These are phyloP conservation scores for Eimeria maxima DNA, from an alignment of 169 alveolate genomes.

Conservation along the genomic window DNA sequence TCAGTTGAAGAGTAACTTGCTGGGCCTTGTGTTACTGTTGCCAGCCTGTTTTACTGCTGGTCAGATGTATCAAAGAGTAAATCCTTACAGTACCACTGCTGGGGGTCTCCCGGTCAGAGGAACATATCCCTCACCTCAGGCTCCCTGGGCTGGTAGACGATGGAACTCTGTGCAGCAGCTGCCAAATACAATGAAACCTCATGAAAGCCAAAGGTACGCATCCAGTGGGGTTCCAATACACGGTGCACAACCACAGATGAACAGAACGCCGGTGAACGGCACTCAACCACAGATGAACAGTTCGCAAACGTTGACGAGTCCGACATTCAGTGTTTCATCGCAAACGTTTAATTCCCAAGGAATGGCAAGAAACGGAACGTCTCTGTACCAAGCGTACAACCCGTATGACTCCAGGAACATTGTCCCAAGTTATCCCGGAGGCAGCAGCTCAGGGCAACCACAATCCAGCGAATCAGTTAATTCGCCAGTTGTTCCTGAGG, in stretches of 20 bases:
- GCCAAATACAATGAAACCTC: conserved; percentile 19
- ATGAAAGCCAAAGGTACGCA: neutral
- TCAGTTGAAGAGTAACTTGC: neutral
- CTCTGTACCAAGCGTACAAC: neutral
- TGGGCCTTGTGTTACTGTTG: neutral
- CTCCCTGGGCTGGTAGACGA: conserved; percentile 26
- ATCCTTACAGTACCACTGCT: neutral
- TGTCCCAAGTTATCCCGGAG: conserved; percentile 17
- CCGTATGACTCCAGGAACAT: neutral
- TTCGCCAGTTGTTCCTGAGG: neutral
- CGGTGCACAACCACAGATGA: neutral
- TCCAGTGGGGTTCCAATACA: neutral
- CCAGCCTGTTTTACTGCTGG: conserved; percentile 4
- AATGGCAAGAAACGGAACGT: neutral
- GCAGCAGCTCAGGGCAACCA: neutral
- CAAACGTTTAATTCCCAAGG: neutral
- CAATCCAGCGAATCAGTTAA: neutral
- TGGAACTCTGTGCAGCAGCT: conserved; percentile 72
- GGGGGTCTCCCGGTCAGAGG: neutral
- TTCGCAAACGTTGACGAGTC: neutral
- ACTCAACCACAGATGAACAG: neutral
- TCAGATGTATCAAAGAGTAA: conserved; percentile 8
- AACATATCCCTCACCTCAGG: neutral
- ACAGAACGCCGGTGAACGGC: neutral
- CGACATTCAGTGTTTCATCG: neutral